phyloP scores from a whole-genome alignment of 2,329 filamentous ascomycete species.

The Pseudophaeomoniella oleicola region DNA sequence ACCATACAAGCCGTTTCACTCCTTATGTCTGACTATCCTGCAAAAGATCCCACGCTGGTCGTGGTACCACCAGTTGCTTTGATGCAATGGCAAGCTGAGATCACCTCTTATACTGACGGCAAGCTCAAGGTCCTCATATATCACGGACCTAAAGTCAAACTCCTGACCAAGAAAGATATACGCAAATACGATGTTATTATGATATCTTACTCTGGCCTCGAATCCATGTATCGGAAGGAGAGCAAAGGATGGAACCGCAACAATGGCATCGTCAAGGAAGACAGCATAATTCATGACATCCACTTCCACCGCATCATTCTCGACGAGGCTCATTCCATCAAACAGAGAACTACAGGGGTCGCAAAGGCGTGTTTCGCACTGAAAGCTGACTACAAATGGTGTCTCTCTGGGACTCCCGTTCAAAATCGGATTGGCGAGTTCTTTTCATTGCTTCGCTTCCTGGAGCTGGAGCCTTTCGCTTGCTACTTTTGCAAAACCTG shows the following conservation, averaged over 20 bases:
- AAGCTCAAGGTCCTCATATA: conserved; percentile 82
- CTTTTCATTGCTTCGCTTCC: conserved; percentile 84
- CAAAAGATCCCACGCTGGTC: conserved; percentile 67
- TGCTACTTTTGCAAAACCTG: conserved; percentile 91
- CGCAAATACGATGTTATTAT: conserved; percentile 84
- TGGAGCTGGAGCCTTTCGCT: conserved; percentile 77
- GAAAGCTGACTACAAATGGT: conserved; percentile 83
- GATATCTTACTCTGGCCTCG: conserved; percentile 73
- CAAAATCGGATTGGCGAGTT: conserved; percentile 97
- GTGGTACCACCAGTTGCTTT: conserved; percentile 84
- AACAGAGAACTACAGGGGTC: conserved; percentile 64
- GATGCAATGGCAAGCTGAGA: conserved; percentile 87
- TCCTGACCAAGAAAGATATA: conserved; percentile 57
- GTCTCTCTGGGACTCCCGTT: conserved; percentile 82
- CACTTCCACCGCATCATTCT: conserved; percentile 83
- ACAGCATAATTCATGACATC: conserved; percentile 65
- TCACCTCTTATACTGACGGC: conserved; percentile 67
- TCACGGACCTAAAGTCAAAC: conserved; percentile 77
- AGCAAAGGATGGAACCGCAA: conserved; percentile 77
- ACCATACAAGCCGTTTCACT: conserved; percentile 96
- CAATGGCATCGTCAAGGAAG: conserved; percentile 65
- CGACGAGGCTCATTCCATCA: conserved; percentile 94
- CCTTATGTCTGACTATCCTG: conserved; percentile 94
- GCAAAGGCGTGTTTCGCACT: conserved; percentile 91
- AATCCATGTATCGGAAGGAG: conserved; percentile 85